Percentiles rank a stretch among this genome's conserved stretches.
Conservation (phyloP, 192 early-diverging fungal genomes). For the Coemansia sp. region DNA sequence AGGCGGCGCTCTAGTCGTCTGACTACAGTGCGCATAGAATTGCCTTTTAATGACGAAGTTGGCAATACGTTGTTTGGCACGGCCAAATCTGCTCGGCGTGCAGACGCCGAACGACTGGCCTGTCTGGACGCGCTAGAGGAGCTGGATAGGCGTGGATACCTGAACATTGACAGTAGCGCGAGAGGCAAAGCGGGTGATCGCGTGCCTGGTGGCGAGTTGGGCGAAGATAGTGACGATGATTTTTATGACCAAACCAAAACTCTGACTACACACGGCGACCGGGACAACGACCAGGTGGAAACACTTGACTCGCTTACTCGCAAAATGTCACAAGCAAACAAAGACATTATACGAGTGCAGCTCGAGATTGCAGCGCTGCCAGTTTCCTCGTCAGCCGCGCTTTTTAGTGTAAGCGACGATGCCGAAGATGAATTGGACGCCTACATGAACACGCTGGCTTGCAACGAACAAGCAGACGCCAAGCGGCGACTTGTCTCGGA, state of each 20-base stretch:
- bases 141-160: constrained; percentile 52
- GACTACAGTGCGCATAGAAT: constrained; percentile 9
- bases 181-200: not conserved
- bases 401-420: not conserved
- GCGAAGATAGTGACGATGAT: constrained; percentile 60
- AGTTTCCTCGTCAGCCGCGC: not conserved
- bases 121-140: constrained; percentile 62
- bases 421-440: constrained; percentile 60
- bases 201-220: constrained; percentile 26
- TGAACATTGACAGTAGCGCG: constrained; percentile 16
- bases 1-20: not conserved
- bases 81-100: constrained; percentile 1
- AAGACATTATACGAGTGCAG: constrained; percentile 33
- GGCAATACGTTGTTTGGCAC: constrained; percentile 14
- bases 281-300: constrained; percentile 51
- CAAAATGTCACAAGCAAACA: constrained; percentile 26
- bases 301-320: constrained; percentile 59
- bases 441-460: constrained; percentile 59
- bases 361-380: not conserved
- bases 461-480: constrained; percentile 38
- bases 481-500: constrained; percentile 37
- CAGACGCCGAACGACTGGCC: constrained; percentile 62
- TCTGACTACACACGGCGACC: constrained; percentile 19
- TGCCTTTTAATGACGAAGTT: constrained; percentile 14
- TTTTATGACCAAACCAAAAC: constrained; percentile 58